Conservation (phyloP, 1,139 yeast species). For the Hanseniaspora uvarum region DNA sequence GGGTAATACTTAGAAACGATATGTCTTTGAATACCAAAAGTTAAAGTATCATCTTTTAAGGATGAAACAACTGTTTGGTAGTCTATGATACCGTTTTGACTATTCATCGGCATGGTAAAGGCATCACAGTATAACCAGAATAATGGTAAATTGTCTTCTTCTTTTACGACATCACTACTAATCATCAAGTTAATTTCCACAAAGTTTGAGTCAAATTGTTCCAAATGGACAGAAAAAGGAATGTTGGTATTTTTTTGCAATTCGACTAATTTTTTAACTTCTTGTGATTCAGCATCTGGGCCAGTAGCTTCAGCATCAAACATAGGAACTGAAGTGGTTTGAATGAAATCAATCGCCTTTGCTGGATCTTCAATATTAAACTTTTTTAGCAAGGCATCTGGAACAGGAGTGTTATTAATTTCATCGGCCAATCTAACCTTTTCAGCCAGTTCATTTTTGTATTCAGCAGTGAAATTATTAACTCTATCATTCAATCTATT, state of each 20-base stretch:
- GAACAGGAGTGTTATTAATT: constrained; percentile 64
- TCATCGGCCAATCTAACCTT: constrained; percentile 52
- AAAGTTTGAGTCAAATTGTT: constrained; percentile 70
- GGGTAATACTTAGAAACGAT: constrained; percentile 47
- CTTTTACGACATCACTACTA: constrained; percentile 53
- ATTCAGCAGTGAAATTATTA: constrained; percentile 47
- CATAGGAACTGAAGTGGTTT: constrained; percentile 47
- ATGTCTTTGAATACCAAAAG: constrained; percentile 46
- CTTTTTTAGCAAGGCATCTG: constrained; percentile 48
- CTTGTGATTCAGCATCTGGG: constrained; percentile 26
- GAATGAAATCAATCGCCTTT: constrained; percentile 55
- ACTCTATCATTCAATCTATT: constrained; percentile 42
- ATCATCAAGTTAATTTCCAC: constrained; percentile 58
- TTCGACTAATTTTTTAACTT: constrained; percentile 29
- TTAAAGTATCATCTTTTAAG: constrained; percentile 64
- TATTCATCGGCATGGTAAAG: constrained; percentile 60
- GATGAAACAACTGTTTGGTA: constrained; percentile 67
- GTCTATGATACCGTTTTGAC: constrained; percentile 49
- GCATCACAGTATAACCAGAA: constrained; percentile 56
- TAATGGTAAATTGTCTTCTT: constrained; percentile 47
- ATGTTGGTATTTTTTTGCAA: constrained; percentile 39
- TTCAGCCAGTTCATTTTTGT: constrained; percentile 44
- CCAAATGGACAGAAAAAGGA: constrained; percentile 69
- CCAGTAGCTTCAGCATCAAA: constrained; percentile 30
- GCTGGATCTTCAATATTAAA: constrained; percentile 70